Evolutionary conservation across 139 green algal genomes (phyloP), one percentile per base, ranked within the genome.

Genomic region (Nannochloris sp.): DNA sequence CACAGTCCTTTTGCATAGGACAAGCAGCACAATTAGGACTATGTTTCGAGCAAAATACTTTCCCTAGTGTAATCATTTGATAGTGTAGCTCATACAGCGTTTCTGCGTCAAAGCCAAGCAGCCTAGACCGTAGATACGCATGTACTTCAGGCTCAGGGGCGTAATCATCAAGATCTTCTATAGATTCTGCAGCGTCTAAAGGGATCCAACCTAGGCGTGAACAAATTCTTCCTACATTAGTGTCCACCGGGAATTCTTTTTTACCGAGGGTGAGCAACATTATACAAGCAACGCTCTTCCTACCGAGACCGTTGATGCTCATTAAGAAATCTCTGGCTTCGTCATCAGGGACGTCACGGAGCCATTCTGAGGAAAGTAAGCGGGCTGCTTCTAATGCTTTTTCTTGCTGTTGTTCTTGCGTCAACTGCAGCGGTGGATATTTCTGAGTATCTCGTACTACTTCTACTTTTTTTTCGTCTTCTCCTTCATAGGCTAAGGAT

Each of bases 11-110:
- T 32, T 54, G 54, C 36, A 96, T 71, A 2, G 89, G 89, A 76
- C 89, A 96, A 34, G 73, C 61, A 19, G 3, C 27, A 73, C 88
- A 95, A 72, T 91, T 90, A 57, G 88, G 88, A 27, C 63, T 44
- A 4, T 68, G 62, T 76, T 93, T 95, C 56, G 73, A 89, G 79
- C 83, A 89, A 38, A 82, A 75, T 25, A 89, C 83, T 80, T 93
- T 95, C 24, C 87, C 88, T 35, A 96, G 82, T 0, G 89, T 95
- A 64, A 96, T 96, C 79, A 92, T 88, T 12, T 59, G 81, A 76
- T 96, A 95, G 78, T 96, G 89, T 51, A 96, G 81, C 84, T 96
- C 89, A 68, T 95, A 95, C n/a, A 96, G 75, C 3, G 73, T 81
- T 33, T 71, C 61, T 27, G 77, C 46, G 32, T 85, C 74, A 62